These are phyloP conservation scores for Fusarium sp. DNA, from an alignment of 2,329 filamentous ascomycete species.

Conservation along the genomic window DNA sequence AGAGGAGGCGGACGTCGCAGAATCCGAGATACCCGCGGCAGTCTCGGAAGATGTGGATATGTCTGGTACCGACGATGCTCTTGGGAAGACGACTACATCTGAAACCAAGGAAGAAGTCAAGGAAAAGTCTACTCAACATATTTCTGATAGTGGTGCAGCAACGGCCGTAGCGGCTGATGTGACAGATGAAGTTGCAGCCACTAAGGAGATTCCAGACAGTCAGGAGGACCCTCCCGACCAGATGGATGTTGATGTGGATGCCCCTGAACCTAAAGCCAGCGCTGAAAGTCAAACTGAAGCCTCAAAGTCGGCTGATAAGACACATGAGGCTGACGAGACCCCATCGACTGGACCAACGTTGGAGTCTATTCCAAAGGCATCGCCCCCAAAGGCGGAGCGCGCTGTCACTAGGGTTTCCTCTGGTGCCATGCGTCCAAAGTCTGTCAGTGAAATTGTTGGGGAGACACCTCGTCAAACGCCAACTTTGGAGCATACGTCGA, in stretches of 20 bases:
- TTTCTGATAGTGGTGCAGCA: background rate
- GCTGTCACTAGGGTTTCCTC: slow-evolving; percentile 79
- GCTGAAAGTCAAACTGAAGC: slow-evolving; percentile 24
- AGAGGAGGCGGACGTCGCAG: slow-evolving; percentile 26
- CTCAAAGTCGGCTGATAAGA: slow-evolving; percentile 20
- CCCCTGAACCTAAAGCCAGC: slow-evolving; percentile 43
- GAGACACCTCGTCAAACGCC: slow-evolving; percentile 61
- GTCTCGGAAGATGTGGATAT: slow-evolving; percentile 23
- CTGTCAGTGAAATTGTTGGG: slow-evolving; percentile 78
- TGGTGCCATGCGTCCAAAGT: slow-evolving; percentile 78
- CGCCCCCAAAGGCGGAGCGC: slow-evolving; percentile 55
- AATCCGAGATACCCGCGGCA: slow-evolving; percentile 1
- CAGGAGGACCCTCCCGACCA: slow-evolving; percentile 51
- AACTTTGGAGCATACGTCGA: slow-evolving; percentile 53
- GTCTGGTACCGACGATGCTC: slow-evolving; percentile 8
- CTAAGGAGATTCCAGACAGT: slow-evolving; percentile 54
- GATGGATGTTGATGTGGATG: slow-evolving; percentile 56
- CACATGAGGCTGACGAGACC: slow-evolving; percentile 15
- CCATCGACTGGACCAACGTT: slow-evolving; percentile 21
- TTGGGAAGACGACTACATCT: background rate
- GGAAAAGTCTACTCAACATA: slow-evolving; percentile 5
- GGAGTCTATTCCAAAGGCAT: slow-evolving; percentile 37
- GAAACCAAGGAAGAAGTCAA: slow-evolving; percentile 5
- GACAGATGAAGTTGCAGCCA: slow-evolving; percentile 11
- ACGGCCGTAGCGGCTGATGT: background rate